A percentile compares a stretch with the other conserved stretches of the same genome.
These are phyloP conservation scores for Calocybe gambosa DNA, from an alignment of 1,284 basidiomycete species.

Conservation along the genomic window DNA sequence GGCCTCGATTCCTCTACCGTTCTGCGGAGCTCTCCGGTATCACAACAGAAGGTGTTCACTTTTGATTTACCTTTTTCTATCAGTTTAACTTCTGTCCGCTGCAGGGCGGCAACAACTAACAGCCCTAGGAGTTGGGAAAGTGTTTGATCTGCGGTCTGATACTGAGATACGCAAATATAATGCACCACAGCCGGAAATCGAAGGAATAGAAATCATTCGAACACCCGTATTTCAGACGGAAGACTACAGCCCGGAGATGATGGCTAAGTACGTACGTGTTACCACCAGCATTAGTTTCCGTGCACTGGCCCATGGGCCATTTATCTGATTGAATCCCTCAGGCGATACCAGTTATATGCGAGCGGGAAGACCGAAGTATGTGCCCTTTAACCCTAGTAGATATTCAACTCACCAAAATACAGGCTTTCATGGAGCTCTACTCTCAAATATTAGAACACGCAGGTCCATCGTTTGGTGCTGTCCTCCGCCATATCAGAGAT, in stretches of 20 bases:
- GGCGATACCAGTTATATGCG: constrained; percentile 70
- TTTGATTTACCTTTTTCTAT: neutral
- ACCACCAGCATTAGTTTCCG: constrained; percentile 3
- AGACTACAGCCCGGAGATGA: constrained; percentile 76
- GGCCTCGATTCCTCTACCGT: constrained; percentile 51
- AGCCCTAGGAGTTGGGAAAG: constrained; percentile 54
- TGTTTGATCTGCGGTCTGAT: constrained; percentile 73
- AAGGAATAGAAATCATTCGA: constrained; percentile 52
- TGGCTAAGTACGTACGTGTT: constrained; percentile 66
- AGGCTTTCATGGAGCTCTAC: constrained; percentile 78
- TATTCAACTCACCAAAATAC: neutral
- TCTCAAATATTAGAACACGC: constrained; percentile 73
- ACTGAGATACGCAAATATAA: constrained; percentile 71
- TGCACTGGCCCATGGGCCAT: constrained; percentile 8
- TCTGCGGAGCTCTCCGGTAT: constrained; percentile 66
- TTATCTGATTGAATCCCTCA: constrained; percentile 25
- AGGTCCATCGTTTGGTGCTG: constrained; percentile 54
- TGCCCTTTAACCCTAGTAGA: neutral
- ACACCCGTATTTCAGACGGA: constrained; percentile 64
- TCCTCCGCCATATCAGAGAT: constrained; percentile 67
- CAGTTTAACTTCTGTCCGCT: neutral
- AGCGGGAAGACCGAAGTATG: constrained; percentile 70
- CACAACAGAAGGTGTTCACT: constrained; percentile 50
- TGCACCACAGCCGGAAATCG: constrained; percentile 53
- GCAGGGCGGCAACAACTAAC: constrained; percentile 54